Base-by-base conservation (phyloP, 208 protist genomes). In the Acanthamoeba healyi region DNA sequence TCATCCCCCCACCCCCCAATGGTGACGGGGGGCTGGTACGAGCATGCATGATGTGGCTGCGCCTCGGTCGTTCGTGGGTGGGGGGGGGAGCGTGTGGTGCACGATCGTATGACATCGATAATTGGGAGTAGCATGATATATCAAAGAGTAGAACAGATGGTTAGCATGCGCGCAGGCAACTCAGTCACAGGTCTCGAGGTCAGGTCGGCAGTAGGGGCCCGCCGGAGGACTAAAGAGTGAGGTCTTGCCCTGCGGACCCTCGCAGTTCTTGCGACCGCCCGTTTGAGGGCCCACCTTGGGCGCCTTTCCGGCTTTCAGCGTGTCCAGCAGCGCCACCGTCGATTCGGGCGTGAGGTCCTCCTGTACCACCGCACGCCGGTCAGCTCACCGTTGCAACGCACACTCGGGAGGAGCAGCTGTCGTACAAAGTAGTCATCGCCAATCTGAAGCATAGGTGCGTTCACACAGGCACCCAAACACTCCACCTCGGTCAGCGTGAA, bases 381-480 rank as follows among this genome's bases (percentile, higher is more conserved):
- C 90, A 56, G 14, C n/a, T 22, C 26, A 15, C 2, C 24, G 24
- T 3, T 7, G 3, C 29, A 79, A 34, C 6, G 49, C 67, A 36
- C 32, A 65, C 15, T 24, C 12, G 24, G 36, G 67, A 74, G 15
- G 54, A 15, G 58, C 4, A 44, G n/a, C 29, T 29, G 36, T 10
- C 36, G 44, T 86, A 95, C 97, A 93, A 98, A 98, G 89, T 96
- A 98, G 51, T 97, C 96, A 90, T 98, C 97, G 56, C 98, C 97
- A 56, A 98, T 96, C 93, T 97, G 95, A 34, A 98, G 94, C 97
- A 98, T 98, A 36, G 98, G 98, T 1, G 98, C 98, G 94, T 98
- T 98, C 17, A 97, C 97, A 95, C 98, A 98, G 19, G 98, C 98
- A 44, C 98, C 98, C n/a, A 98, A 95, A 94, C 98, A 98, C 94